Base-by-base conservation (phyloP, 1,284 basidiomycete genomes). In the Erythrobasidium hasegawianum region DNA sequence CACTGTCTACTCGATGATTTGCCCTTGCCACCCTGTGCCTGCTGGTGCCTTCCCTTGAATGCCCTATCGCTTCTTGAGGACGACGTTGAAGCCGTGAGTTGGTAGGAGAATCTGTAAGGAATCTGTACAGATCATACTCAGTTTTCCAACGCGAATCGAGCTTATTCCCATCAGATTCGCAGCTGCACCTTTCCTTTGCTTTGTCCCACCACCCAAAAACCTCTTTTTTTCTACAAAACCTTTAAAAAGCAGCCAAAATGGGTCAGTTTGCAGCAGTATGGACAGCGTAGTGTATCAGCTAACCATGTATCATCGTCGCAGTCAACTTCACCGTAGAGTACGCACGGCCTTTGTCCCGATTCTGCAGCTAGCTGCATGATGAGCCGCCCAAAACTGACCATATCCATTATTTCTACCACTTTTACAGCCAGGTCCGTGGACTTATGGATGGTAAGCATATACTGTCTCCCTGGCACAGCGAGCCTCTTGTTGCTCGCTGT, bases 301-400 rank as follows among this genome's bases (percentile, higher is more conserved):
- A 8, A 24, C 43, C 16, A 47, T 47, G 43, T 47, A 24, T 24
- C 16, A 16, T 24, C n/a, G 43, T 47, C 22, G 16, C 43, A 65
- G 62, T 65, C 40, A 65, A 65, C 62, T 65, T 65, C 62, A 65
- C 62, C 47, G 45, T 65, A 45, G 62, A 65, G 62, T 65, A 53
- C 33, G 62, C 45, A 3, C 22, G 22, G 10, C 20, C 40, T 8
- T 29, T 18, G 13, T 45, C 39, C 43, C 22, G 14, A 20, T 13
- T 38, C 8, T 26, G 10, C 47, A n/a, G n/a, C n/a, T n/a, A n/a
- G n/a, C n/a, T n/a, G n/a, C n/a, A n/a, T n/a, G n/a, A 53, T 27
- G 24, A 47, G 24, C 26, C 26, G 4, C 9, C 18, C 3, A n/a
- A 16, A 20, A 16, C 26, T 22, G 50, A 16, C 50, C 9, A n/a